Percentiles rank a stretch among this genome's conserved stretches.
Evolutionary conservation across 257 asterid genomes (phyloP).

Genomic region (Solanum verrucosum): DNA sequence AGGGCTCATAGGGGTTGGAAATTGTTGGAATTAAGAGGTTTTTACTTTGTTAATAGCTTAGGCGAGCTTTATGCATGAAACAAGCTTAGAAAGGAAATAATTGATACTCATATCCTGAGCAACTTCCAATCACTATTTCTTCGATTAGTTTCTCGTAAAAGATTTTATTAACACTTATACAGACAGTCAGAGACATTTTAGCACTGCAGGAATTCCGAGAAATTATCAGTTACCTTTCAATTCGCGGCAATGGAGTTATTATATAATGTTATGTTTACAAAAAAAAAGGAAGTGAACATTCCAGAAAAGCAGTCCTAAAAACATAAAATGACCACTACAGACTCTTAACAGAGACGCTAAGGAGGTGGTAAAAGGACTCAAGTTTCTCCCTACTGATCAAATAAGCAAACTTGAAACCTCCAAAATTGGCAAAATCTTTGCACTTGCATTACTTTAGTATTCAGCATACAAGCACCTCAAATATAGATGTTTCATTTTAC

Average conservation of each 20-base stretch:
- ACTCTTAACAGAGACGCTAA: not conserved
- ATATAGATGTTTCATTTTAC: no score
- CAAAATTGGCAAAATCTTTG: not conserved
- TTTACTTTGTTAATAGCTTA: not conserved
- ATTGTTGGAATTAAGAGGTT: not conserved
- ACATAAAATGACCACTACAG: not conserved
- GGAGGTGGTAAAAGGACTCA: not conserved
- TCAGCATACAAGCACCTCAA: not conserved
- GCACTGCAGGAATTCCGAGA: not conserved
- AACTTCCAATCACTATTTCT: not conserved
- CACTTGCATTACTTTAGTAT: not conserved
- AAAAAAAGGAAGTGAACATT: not conserved
- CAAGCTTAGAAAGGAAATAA: not conserved
- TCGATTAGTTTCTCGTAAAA: not conserved
- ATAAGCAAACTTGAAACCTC: not conserved
- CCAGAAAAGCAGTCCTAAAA: not conserved
- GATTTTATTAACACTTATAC: not conserved
- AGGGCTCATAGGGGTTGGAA: not conserved
- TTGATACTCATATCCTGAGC: not conserved
- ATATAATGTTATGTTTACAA: not conserved
- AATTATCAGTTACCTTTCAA: not conserved
- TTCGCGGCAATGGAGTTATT: not conserved
- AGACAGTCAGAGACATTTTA: not conserved
- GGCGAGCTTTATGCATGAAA: not conserved
- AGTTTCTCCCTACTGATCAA: not conserved